Evolutionary conservation across 148 eudicot species (phyloP), one percentile per base, ranked within the genome.

Genomic region (Hydrangea macrophylla): DNA sequence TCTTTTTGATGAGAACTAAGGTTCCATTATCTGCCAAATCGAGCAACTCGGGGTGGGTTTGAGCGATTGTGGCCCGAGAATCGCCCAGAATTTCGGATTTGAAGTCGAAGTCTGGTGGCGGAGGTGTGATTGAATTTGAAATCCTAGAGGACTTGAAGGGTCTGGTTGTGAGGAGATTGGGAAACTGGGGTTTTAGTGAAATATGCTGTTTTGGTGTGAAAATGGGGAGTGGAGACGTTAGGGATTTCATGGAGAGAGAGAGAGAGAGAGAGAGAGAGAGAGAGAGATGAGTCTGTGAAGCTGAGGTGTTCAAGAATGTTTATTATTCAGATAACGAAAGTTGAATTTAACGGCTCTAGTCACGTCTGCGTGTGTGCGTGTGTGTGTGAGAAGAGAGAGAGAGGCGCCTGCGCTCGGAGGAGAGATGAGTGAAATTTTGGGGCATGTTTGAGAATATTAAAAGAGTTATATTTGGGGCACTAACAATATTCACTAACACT

Each of bases 41-140:
- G 11, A 88, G 71, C 1, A 94, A 74, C 20, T 86, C 81, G 2
- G 98, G 97, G 65, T 94, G 81, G 23, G 75, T 39, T 53, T 72
- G 62, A 7, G 88, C 78, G 0, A 94, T 84, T 24, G 70, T 15
- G 63, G 83, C 60, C 12, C 70, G 74, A 18, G 98, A 94, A 25
- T 37, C 65, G 3, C 68, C 30, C 2, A 63, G 74, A 28, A 88
- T 57, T 44, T 79, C 60, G 26, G 88, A 59, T 7, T 73, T 78
- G 92, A 74, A 90, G 65, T 88, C 81, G 82, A 86, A 90, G 13
- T 62, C 83, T 0, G 84, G 69, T 0, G 98, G 97, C 8, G 97
- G 96, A 1, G 87, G 77, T 48, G 84, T 78, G 30, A 90, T 70
- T 40, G 88, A 48, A 31, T 87, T 70, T 40, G 88, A 48, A 31